A percentile compares a stretch with the other conserved stretches of the same genome.
Conservation (phyloP, 495 filamentous ascomycete species). For the Aspergillus ellipticus region DNA sequence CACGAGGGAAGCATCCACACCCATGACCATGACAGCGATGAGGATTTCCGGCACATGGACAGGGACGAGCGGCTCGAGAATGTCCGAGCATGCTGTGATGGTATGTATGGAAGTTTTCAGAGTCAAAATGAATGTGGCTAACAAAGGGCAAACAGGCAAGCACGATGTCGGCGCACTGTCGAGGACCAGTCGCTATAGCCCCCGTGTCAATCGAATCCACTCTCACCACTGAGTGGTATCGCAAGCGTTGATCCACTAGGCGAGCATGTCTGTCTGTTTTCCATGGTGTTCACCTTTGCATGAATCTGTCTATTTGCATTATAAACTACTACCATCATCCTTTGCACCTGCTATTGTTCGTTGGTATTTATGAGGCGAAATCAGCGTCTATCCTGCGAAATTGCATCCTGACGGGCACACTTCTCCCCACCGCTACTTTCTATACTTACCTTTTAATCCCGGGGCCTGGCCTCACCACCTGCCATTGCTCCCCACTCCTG, state of each 20-base stretch:
- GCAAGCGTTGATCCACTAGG: constrained; percentile 4
- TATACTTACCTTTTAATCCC: neutral
- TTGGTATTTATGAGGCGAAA: neutral
- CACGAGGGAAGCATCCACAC: constrained; percentile 65
- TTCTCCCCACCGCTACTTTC: neutral
- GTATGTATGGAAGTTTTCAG: constrained; percentile 50
- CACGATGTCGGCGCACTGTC: constrained; percentile 50
- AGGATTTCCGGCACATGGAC: constrained; percentile 74
- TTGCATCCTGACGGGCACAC: neutral
- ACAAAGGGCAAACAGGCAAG: constrained; percentile 51
- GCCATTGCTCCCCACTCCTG: neutral
- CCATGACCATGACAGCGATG: constrained; percentile 72
- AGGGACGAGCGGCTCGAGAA: constrained; percentile 78
- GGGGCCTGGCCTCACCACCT: neutral
- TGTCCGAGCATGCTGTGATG: constrained; percentile 95
- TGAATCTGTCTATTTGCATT: constrained; percentile 11
- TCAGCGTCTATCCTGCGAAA: constrained; percentile 6
- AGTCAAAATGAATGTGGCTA: constrained; percentile 19
- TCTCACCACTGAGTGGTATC: constrained; percentile 37
- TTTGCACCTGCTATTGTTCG: neutral
- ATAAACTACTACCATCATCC: neutral
- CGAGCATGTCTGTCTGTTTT: neutral
- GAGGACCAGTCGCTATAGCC: constrained; percentile 43
- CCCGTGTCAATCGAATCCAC: constrained; percentile 36
- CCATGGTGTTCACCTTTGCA: neutral